Evolutionary conservation across 2,329 filamentous ascomycete species (phyloP).

Genomic region (Phoma herbarum): DNA sequence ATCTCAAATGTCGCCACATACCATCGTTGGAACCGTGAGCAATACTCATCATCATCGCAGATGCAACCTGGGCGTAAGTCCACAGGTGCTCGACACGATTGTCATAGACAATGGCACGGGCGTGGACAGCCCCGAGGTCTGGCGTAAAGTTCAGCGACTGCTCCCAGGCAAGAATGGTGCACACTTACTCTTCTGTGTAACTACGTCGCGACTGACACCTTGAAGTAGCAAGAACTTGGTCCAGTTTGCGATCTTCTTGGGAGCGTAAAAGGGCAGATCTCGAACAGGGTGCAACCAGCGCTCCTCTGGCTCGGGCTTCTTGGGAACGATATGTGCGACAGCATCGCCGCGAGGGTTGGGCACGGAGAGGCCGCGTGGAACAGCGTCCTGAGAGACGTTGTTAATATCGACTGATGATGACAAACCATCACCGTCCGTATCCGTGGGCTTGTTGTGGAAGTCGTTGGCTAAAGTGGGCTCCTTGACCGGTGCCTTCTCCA

Average conservation of each 20-base stretch:
- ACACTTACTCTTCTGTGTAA: slow-evolving; percentile 50
- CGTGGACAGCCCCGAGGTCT: slow-evolving; percentile 51
- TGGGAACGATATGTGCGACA: slow-evolving; percentile 24
- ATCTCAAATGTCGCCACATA: background rate
- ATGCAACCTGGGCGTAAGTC: slow-evolving; percentile 53
- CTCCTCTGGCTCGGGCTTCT: slow-evolving; percentile 45
- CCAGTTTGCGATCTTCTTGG: slow-evolving; percentile 49
- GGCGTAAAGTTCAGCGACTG: background rate
- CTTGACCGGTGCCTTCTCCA: slow-evolving; percentile 21
- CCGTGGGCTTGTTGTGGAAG: slow-evolving; percentile 1
- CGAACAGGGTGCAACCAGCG: slow-evolving; percentile 48
- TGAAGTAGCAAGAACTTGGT: slow-evolving; percentile 56
- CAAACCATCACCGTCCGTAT: slow-evolving; percentile 7
- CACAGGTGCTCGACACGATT: slow-evolving; percentile 59
- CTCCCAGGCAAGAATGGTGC: fast-evolving
- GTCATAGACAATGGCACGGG: slow-evolving; percentile 55
- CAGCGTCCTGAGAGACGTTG: slow-evolving; percentile 22
- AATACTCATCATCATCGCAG: slow-evolving; percentile 76
- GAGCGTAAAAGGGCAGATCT: slow-evolving; percentile 42
- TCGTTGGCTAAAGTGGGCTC: background rate
- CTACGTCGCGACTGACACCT: slow-evolving; percentile 53
- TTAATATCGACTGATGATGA: slow-evolving; percentile 22
- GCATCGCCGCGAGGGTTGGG: slow-evolving; percentile 10
- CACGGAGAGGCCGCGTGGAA: slow-evolving; percentile 11
- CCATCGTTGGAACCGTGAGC: slow-evolving; percentile 74